Base-by-base conservation (phyloP, 371 early-diverging fungal species). In the Chytridium lagenaria region DNA sequence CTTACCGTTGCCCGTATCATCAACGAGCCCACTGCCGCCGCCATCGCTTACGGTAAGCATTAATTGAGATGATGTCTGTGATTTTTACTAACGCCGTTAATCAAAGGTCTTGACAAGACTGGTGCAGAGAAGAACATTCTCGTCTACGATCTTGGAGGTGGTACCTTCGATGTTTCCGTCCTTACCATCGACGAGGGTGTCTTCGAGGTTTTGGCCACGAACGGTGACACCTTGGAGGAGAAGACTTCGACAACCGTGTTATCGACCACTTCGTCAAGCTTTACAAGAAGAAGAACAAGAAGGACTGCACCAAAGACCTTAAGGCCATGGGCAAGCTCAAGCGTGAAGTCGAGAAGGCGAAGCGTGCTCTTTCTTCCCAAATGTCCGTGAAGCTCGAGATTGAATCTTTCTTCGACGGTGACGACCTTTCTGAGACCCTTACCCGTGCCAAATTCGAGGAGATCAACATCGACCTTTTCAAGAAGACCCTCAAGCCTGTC, bases 101-200 rank as follows among this genome's bases (percentile, higher is more conserved):
- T 75, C 36, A 63, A 15, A 57, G 57, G 63, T 12, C 36, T 63
- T 37, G 37, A 63, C 63, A 63, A 63, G 37, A 37, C 30, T 23
- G 49, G 34, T 12, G 7, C 26, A 49, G 94, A 93, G 73, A 85
- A 87, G 77, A 91, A 87, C 69, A 86, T 93, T 30, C 88, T 95
- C 66, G 94, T 98, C 59, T 95, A 91, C 78, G 98, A 98, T 86
- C 86, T 96, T 75, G 98, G 98, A 83, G 98, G 98, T 86, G 98
- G 96, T 86, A 96, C 96, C 52, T 93, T 95, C 80, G 96, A 98
- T 88, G 92, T 98, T 38, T 94, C 95, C 34, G 86, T 95, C 37
- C 82, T 96, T 65, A 91, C 93, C 68, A 93, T 93, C 75, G 93
- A 94, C 69, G 91, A 92, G 79, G 94, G 92, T 81, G 89, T 93